Percentiles rank a stretch among this genome's conserved stretches.
phyloP scores from a whole-genome alignment of 2,329 filamentous ascomycete genomes.

The Talaromyces sp. region DNA sequence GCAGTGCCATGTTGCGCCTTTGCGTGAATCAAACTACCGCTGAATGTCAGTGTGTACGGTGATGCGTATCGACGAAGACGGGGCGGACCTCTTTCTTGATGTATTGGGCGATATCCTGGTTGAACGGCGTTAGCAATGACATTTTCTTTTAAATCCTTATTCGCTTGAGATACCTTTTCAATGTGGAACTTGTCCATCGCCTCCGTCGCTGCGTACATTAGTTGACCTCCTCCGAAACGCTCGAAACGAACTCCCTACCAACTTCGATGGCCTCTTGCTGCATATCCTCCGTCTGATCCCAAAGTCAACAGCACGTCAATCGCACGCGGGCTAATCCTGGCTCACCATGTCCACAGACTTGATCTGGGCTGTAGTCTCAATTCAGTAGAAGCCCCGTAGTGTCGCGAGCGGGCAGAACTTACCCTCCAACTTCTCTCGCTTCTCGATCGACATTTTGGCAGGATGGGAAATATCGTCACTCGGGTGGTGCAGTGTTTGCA shows the following conservation, averaged over 20 bases:
- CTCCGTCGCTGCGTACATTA: slow-evolving; percentile 54
- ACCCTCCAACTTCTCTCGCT: slow-evolving; percentile 75
- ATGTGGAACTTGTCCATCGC: slow-evolving; percentile 68
- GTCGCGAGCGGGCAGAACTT: slow-evolving; percentile 20
- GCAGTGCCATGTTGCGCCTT: slow-evolving; percentile 98
- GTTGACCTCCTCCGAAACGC: slow-evolving; percentile 12
- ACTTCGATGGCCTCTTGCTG: slow-evolving; percentile 92
- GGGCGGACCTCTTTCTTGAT: slow-evolving; percentile 81
- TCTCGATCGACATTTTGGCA: slow-evolving; percentile 43
- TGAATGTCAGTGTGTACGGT: slow-evolving; percentile 17
- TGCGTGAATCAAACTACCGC: slow-evolving; percentile 84
- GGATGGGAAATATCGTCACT: background rate
- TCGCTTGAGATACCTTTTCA: slow-evolving; percentile 56
- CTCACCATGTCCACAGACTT: slow-evolving; percentile 98
- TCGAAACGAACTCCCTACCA: slow-evolving; percentile 55
- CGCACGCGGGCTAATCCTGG: background rate
- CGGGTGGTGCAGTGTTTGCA: background rate
- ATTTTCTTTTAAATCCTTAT: background rate
- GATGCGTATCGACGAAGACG: slow-evolving; percentile 1
- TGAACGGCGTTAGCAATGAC: background rate
- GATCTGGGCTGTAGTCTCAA: slow-evolving; percentile 66
- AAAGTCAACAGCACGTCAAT: background rate
- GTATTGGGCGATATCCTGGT: slow-evolving; percentile 85
- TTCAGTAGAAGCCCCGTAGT: slow-evolving; percentile 15
- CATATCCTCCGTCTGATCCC: slow-evolving; percentile 86